Evolutionary conservation across 2,329 filamentous ascomycete species (phyloP), one percentile per base, ranked within the genome.

Genomic region (Claviceps capensis): DNA sequence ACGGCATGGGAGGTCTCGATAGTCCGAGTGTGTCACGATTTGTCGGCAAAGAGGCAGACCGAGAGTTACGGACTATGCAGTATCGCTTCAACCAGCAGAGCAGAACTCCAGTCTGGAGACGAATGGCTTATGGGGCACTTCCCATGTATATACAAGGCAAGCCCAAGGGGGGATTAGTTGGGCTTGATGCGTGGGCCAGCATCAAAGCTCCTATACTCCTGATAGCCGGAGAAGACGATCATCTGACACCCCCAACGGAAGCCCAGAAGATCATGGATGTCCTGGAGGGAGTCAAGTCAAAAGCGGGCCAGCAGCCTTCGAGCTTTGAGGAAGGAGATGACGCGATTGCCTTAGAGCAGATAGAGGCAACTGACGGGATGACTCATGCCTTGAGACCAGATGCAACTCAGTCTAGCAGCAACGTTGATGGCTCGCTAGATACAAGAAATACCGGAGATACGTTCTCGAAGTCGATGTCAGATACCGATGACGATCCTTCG

Each of bases 1-100:
- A 97, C 65, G 77, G 84, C 47, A 76, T 85, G 53, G 90, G 90
- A 38, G 91, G 91, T 0, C 68, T 78, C 0, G 70, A 88, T 44
- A 96, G 90, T 62, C 70, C 76, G 2, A 95, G 88, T 58, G 88
- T 97, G 6, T 72, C 70, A 47, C 81, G 90, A 16, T 91, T 95
- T 63, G 83, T 86, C 8, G 87, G 86, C 4, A 64, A 72, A 1
- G 74, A 76, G 38, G 82, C 84, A 1, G 83, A 88, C 43, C 65
- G 73, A 3, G 79, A 86, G 58, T 77, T 83, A 1, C 82, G 80
- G 60, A 73, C 75, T 52, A 72, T 88, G 38, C 87, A 91, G 64
- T 66, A 84, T 52, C 77, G 77, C 3, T 91, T 83, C 69, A 97
- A 97, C 64, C 76, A 78, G 54, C 88, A 95, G 64, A 95, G 88